Base-by-base conservation (phyloP, 805 yeast genomes). In the Starmerella floricola region DNA sequence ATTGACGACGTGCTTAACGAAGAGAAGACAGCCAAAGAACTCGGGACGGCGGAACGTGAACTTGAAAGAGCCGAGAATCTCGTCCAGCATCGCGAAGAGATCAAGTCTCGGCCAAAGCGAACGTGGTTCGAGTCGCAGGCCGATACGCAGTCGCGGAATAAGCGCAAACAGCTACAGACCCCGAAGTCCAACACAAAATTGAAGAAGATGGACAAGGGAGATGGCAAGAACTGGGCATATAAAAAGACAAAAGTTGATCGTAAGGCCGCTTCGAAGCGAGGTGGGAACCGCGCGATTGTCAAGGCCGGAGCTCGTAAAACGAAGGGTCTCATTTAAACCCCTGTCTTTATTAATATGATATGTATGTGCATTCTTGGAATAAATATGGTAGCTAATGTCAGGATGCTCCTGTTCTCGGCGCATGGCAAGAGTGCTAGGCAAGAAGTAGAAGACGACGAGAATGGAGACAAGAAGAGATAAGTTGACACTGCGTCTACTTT, bases 31-130 rank as follows among this genome's bases (percentile, higher is more conserved):
- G 94, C 83, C 53, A 88, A 88, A 63, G 93, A 85, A 59, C 67
- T 88, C 38, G 60, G 84, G 23, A 74, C 73, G 42, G 97, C 96
- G 1, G 98, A 91, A 65, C 79, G 85, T 81, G 91, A 91, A 59
- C 62, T 88, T 36, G 73, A 72, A 50, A 84, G 81, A 61, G 94
- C 94, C 43, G 81, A 80, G 55, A 91, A 91, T 61, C 54, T 91
- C 59, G 64, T 91, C 49, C 79, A 73, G 57, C 86, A 82, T 55
- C 74, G 76, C 51, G 73, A 73, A 40, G 97, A 91, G 62, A 91
- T 91, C 56, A 72, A 74, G 50, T 67, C 95, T 1, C 74, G 96
- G 56, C 97, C 98, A 27, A 85, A 74, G 62, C 76, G 99, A 65
- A 91, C 98, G 0, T 91, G 99, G 99, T 88, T 91, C 62, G 88